Percentiles rank a stretch among this genome's conserved stretches.
Conservation (phyloP, 768 basidiomycete genomes). For the Gymnopilus dilepis region DNA sequence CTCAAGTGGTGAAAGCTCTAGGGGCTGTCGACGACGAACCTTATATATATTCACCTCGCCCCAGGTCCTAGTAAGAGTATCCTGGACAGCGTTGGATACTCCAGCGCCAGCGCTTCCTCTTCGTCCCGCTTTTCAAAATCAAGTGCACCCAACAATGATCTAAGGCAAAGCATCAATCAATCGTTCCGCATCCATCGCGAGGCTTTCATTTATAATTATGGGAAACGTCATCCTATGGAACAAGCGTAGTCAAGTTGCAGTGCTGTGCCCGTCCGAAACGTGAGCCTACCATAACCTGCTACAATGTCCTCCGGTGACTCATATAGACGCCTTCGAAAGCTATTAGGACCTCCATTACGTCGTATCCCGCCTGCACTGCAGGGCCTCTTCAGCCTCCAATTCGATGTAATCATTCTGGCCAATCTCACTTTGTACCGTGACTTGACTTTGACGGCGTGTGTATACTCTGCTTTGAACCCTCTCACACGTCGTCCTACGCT, state of each 20-base stretch:
- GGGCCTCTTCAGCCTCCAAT: background rate
- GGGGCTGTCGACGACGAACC: background rate
- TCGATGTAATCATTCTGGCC: background rate
- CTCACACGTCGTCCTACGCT: background rate
- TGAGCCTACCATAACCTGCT: background rate
- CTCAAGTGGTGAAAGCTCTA: background rate
- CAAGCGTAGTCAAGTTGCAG: background rate
- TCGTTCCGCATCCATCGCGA: slow-evolving; percentile 4
- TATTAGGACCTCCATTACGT: background rate
- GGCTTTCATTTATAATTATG: background rate
- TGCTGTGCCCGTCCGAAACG: slow-evolving; percentile 1
- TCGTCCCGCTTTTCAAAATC: background rate
- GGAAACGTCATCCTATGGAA: background rate
- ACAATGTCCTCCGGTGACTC: background rate
- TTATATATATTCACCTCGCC: background rate
- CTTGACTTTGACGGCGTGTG: background rate
- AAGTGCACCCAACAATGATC: background rate
- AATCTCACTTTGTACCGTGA: background rate
- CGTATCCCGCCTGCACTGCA: background rate
- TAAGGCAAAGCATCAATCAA: background rate
- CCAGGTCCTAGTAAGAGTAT: background rate
- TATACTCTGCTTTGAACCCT: background rate
- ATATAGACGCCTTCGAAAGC: background rate
- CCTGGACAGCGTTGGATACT: background rate
- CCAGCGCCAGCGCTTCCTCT: background rate